Evolutionary conservation across 2,329 filamentous ascomycete genomes (phyloP).

Genomic region (Cytospora chrysosperma): DNA sequence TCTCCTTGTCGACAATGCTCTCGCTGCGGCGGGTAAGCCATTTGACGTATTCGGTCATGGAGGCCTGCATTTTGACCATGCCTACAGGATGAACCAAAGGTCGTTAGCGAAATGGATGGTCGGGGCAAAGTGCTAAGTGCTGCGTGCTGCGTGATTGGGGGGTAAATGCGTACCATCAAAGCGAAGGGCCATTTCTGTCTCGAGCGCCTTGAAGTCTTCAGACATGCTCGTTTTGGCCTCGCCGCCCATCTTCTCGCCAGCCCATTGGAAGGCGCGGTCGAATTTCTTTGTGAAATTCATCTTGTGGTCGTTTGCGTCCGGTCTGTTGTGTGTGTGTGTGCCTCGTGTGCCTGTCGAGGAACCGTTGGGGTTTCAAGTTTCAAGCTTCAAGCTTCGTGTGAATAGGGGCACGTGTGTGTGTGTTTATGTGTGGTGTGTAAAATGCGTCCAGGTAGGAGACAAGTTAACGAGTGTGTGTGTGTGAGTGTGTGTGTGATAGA

Average conservation of each 20-base stretch:
- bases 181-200: slow-evolving; percentile 85
- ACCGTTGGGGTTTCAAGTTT: background rate
- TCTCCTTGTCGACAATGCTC: slow-evolving; percentile 71
- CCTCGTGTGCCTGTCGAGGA: background rate
- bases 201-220: slow-evolving; percentile 87
- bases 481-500: background rate
- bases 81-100: slow-evolving; percentile 50
- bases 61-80: slow-evolving; percentile 84
- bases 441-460: background rate
- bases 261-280: slow-evolving; percentile 96
- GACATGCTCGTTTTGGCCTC: slow-evolving; percentile 84
- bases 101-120: background rate
- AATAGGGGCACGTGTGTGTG: background rate
- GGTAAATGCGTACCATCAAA: slow-evolving; percentile 71
- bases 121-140: background rate
- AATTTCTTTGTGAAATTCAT: slow-evolving; percentile 78
- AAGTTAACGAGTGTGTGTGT: background rate
- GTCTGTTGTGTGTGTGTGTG: background rate
- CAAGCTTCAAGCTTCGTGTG: background rate
- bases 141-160: background rate
- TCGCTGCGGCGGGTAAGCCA: slow-evolving; percentile 83
- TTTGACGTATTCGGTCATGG: slow-evolving; percentile 84
- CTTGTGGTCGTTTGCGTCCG: slow-evolving; percentile 23
- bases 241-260: slow-evolving; percentile 90
- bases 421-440: background rate